These are phyloP conservation scores for Aspergillus costaricaensis DNA, from an alignment of 2,329 filamentous ascomycete species.

Conservation along the genomic window DNA sequence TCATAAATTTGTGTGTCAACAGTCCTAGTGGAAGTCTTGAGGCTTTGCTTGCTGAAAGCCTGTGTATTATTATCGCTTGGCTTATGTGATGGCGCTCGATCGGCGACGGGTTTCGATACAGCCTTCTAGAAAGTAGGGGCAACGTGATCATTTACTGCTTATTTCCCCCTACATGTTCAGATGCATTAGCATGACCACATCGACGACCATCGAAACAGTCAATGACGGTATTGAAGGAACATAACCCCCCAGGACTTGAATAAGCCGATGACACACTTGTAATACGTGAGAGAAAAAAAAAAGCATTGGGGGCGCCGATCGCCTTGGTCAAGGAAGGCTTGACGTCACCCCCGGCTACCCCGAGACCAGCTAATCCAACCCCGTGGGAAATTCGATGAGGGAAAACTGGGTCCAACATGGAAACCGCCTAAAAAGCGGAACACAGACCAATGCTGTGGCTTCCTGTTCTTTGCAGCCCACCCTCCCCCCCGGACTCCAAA, in stretches of 20 bases:
- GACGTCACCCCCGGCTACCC: slow-evolving; percentile 26
- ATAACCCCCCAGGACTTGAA: background rate
- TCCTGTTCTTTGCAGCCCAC: no score
- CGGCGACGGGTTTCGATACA: slow-evolving; percentile 8
- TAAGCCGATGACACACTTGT: background rate
- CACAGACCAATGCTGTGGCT: background rate
- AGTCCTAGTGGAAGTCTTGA: background rate
- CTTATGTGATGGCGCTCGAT: background rate
- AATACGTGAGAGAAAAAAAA: background rate
- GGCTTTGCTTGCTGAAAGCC: background rate
- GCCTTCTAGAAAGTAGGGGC: slow-evolving; percentile 8
- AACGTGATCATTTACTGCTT: background rate
- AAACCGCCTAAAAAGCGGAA: background rate
- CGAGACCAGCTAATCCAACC: slow-evolving; percentile 7
- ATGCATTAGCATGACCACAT: background rate
- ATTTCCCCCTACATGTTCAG: background rate
- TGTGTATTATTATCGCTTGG: background rate
- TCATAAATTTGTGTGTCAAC: background rate
- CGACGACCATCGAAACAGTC: background rate
- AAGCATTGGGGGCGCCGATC: background rate
- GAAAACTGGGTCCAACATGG: background rate
- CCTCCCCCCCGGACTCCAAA: background rate
- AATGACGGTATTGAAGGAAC: background rate
- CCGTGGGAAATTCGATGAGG: slow-evolving; percentile 2
- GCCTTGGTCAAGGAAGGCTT: slow-evolving; percentile 8